Evolutionary conservation across 441 rosid genomes (phyloP), one percentile per base, ranked within the genome.

Genomic region (Pelargonium myrrhifolium): DNA sequence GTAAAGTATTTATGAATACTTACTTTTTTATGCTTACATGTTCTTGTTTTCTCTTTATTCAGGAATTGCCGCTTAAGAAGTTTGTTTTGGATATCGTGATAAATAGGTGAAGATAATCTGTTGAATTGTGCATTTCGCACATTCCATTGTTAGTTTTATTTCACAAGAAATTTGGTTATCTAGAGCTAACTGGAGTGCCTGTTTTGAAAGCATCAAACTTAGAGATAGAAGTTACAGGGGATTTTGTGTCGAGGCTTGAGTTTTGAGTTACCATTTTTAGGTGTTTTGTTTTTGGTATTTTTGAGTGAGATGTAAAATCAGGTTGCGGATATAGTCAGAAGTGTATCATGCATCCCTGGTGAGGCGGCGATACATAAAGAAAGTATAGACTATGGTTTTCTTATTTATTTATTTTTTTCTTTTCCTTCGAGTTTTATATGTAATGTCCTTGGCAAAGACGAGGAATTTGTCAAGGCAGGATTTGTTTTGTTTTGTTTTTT

Each of bases 61-160:
- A 92, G 97, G 94, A 81, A 89, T 89, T 82, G 86, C 89, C 84
- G 81, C 94, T 67, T 92, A 87, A 90, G 82, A 76, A 84, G 83
- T 67, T 80, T 76, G 69, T 80, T 86, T 82, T 74, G 74, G 80
- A 79, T 76, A 80, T 75, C 84, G 75, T 66, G 58, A 81, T 74
- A 71, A 53, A 83, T 81, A 84, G 88, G 82, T 74, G 92, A 84
- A 85, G 87, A 71, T 66, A 65, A 74, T 71, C 84, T 71, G 83
- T 83, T 80, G 85, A 87, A 84, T 76, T 73, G 79, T 85, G 84
- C 76, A 78, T 75, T 77, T 72, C 70, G 62, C 67, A 20, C 68
- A 66, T 73, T 77, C 77, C 75, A 67, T 79, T 73, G 70, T 80
- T 78, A 75, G 31, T 82, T 80, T 73, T 74, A 74, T 69, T 80